Base-by-base conservation (phyloP, 306 rosid genomes). In the Glycyrrhiza uralensis region DNA sequence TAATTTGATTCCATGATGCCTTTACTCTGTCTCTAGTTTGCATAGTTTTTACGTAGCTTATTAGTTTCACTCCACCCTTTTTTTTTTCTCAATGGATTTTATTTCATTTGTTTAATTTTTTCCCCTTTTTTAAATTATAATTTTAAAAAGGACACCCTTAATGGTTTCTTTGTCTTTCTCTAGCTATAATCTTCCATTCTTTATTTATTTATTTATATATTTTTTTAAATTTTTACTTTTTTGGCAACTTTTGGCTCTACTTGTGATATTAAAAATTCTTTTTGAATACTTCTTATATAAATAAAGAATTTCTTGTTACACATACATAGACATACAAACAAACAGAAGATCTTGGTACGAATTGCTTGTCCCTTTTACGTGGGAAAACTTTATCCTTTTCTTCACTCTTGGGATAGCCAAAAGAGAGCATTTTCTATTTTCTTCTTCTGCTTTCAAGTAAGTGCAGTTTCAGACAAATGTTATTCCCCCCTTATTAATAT, bases 401-500 rank as follows among this genome's bases (percentile, higher is more conserved):
- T 87, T 90, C 90, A 76, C 22, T 79, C 78, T 74, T 18, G 80
- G 89, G 97, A 75, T 84, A 88, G 75, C 93, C 90, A 80, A 95
- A 95, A 95, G 96, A 85, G 46, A 38, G 78, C 63, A 30, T 49
- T 41, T 39, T 65, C 58, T n/a, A n/a, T 45, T 41, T 62, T 56
- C 32, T 61, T 52, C 50, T 51, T 39, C 64, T 61, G 76, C 83
- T 77, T 73, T 66, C 79, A 79, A 76, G 78, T 86, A 80, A 83
- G 83, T 80, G 81, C 64, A 79, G 86, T 66, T 77, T 78, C 58
- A 22, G 86, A 58, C 90, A 75, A 74, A 78, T 79, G 49, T 79
- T 74, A 72, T 82, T 80, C 85, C 79, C 24, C 39, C 56, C 51
- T 52, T 61, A 64, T 69, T 33, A 36, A 33, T 63, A 54, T 50